Evolutionary conservation across 2,329 filamentous ascomycete genomes (phyloP), one percentile per base, ranked within the genome.

Genomic region (Emmonsiellopsis sp.): DNA sequence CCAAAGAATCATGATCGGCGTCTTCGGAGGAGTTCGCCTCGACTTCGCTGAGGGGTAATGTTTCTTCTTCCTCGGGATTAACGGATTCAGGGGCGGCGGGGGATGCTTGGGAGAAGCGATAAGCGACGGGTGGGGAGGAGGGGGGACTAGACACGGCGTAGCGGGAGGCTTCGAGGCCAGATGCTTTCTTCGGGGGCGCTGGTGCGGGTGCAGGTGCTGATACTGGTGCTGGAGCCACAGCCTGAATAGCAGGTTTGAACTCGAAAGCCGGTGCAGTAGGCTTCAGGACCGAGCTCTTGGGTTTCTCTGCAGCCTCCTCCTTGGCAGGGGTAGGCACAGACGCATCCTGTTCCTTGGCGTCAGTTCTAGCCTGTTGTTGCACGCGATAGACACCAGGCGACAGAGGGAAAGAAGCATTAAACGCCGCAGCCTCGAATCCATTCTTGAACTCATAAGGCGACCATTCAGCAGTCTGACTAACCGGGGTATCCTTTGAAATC

Each of bases 261-360:
- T 77, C 78, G 65, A 93, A 94, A 0, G 86, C 78, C 61, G 81
- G 82, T 0, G 87, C 86, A 13, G 58, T 58, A 5, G 58, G 55
- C 37, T 60, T 57, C 2, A 58, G 44, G 1, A 42, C 49, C 2
- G 53, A 49, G 17, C 46, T n/a, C 36, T 39, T 39, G 17, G 21
- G 21, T 27, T 27, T 31, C n/a, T 36, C 46, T 31, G 34, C 27
- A 43, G n/a, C 14, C 17, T 44, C 45, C 3, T 37, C 39, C 21
- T 53, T 32, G 32, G 43, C 43, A 47, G 46, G 36, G 14, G 42
- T 6, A 27, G 34, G 39, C 46, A 27, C 21, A 27, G 21, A 27
- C 21, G 21, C 1, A n/a, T 49, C 17, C 17, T 14, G 36, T 14
- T 6, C 21, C 46, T 39, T 21, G 10, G 46, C n/a, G 21, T 40